Percentiles rank a stretch among this genome's conserved stretches.
Conservation (phyloP, 306 rosid species). For the Arachis stenosperma region DNA sequence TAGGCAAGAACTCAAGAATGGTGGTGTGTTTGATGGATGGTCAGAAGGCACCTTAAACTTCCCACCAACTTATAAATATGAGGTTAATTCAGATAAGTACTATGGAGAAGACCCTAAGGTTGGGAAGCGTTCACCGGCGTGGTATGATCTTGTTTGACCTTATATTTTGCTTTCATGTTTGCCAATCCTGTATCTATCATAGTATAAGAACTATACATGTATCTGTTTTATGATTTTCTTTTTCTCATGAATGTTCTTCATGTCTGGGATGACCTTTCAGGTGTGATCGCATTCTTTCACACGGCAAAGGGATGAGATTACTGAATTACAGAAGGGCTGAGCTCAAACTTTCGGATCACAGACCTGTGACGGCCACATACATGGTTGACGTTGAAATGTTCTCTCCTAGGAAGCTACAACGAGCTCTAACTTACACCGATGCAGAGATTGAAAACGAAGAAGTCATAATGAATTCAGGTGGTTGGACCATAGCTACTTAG, state of each 20-base stretch:
- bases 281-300: constrained; percentile 94
- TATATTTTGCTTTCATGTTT: constrained; percentile 30
- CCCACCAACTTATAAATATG: constrained; percentile 92
- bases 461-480: constrained; percentile 39
- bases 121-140: constrained; percentile 85
- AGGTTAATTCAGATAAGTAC: constrained; percentile 77
- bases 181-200: not conserved
- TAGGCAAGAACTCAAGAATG: constrained; percentile 53
- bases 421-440: constrained; percentile 85
- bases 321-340: constrained; percentile 69
- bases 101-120: constrained; percentile 75
- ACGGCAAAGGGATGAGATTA: constrained; percentile 78
- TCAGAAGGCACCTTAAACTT: constrained; percentile 82
- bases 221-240: not conserved
- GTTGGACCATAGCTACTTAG: constrained; percentile 48
- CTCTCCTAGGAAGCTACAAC: constrained; percentile 78
- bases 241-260: constrained; percentile 16
- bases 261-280: constrained; percentile 48
- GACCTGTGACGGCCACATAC: constrained; percentile 91
- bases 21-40: constrained; percentile 88
- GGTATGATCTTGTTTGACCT: constrained; percentile 60
- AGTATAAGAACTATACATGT: no score
- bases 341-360: constrained; percentile 75
- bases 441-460: constrained; percentile 84
- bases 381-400: constrained; percentile 84